A percentile compares a stretch with the other conserved stretches of the same genome.
These are phyloP conservation scores for Chaetomium olivaceum DNA, from an alignment of 2,329 filamentous ascomycete genomes.

Conservation along the genomic window DNA sequence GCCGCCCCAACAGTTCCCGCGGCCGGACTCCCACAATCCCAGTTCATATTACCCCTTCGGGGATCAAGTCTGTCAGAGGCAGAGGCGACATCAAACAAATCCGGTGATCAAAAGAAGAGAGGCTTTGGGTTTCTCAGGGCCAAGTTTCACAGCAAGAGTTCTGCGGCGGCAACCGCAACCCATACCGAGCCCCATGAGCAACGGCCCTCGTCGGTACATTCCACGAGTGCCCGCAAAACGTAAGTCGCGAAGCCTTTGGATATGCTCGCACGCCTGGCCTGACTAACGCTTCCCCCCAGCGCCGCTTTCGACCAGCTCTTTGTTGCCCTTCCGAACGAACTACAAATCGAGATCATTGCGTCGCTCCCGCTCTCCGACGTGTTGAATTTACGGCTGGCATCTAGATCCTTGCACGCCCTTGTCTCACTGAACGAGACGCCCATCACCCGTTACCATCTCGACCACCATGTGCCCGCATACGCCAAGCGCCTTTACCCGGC, in stretches of 20 bases:
- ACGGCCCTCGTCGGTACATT: constrained; percentile 27
- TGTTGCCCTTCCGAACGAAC: constrained; percentile 58
- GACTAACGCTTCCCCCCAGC: constrained; percentile 31
- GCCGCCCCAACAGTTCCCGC: constrained; percentile 8
- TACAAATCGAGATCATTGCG: constrained; percentile 64
- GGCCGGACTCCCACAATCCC: constrained; percentile 23
- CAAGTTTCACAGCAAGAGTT: constrained; percentile 35
- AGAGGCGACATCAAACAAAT: constrained; percentile 27
- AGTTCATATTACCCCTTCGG: constrained; percentile 37
- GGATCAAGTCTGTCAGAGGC: constrained; percentile 27
- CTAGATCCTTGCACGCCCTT: constrained; percentile 60
- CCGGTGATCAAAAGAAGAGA: constrained; percentile 34
- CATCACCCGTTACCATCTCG: constrained; percentile 62
- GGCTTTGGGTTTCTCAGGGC: constrained; percentile 46
- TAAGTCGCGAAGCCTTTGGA: constrained; percentile 35
- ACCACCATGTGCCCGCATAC: constrained; percentile 61
- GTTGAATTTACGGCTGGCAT: constrained; percentile 59
- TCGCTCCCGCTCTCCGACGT: constrained; percentile 61
- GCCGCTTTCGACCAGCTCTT: constrained; percentile 59
- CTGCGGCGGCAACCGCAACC: constrained; percentile 7
- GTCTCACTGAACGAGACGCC: constrained; percentile 61
- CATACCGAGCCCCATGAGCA: constrained; percentile 33
- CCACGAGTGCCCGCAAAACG: constrained; percentile 33
- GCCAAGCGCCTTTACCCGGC: constrained; percentile 60
- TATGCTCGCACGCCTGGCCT: neutral